A percentile compares a stretch with the other conserved stretches of the same genome.
These are phyloP conservation scores for Chytriomyces sp. DNA, from an alignment of 192 early-diverging fungal genomes.

Conservation along the genomic window DNA sequence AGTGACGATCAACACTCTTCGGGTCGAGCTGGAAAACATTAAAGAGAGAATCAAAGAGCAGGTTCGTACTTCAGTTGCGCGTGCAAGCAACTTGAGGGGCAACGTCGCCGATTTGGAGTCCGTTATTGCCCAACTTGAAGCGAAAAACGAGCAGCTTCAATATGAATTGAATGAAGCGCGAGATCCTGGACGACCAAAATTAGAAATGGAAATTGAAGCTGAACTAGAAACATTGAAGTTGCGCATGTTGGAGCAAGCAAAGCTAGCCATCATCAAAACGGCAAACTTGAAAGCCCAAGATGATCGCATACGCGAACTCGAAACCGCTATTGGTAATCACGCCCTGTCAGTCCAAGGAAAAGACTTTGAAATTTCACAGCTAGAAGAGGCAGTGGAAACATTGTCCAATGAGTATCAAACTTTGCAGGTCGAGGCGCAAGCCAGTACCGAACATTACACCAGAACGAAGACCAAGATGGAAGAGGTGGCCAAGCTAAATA, in stretches of 20 bases:
- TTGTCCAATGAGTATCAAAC: too few species aligned
- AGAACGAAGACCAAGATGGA: too few species aligned
- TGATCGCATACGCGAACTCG: neutral
- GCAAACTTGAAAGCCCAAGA: neutral
- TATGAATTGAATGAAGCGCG: neutral
- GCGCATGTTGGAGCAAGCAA: neutral
- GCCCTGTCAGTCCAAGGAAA: too few species aligned
- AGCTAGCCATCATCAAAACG: too few species aligned
- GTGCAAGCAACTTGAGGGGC: neutral
- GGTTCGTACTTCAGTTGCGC: neutral
- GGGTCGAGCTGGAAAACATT: neutral
- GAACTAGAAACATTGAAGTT: neutral
- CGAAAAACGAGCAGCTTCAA: conserved; percentile 7
- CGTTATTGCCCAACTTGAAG: neutral
- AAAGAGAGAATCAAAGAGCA: conserved; percentile 21
- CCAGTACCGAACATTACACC: too few species aligned
- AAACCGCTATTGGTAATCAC: too few species aligned
- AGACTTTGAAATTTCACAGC: too few species aligned
- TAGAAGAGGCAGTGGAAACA: too few species aligned
- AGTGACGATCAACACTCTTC: too few species aligned
- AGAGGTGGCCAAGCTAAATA: too few species aligned
- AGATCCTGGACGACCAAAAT: neutral
- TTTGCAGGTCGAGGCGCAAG: too few species aligned
- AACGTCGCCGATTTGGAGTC: conserved; percentile 8
- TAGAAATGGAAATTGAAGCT: neutral